Percentiles rank a stretch among this genome's conserved stretches.
phyloP scores from a whole-genome alignment of 1,139 yeast species.

The Sugiyamaella novakii region DNA sequence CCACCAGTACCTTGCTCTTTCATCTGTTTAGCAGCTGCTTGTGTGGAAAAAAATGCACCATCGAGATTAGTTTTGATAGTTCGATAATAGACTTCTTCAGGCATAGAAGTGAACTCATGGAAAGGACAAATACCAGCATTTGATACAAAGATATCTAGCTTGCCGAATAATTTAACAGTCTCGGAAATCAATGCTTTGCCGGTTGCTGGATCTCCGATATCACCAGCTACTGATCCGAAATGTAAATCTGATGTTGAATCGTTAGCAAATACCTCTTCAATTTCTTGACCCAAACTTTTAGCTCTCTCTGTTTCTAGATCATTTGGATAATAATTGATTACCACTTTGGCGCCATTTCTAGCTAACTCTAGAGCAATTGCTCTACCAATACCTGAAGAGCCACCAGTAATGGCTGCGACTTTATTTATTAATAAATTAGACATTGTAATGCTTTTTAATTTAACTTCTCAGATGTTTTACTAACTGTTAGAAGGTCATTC shows the following conservation, averaged over 20 bases:
- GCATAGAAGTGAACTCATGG: constrained; percentile 44
- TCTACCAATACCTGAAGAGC: constrained; percentile 47
- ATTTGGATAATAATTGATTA: constrained; percentile 39
- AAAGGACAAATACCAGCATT: constrained; percentile 52
- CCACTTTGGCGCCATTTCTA: constrained; percentile 38
- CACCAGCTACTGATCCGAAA: constrained; percentile 48
- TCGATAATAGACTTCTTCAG: constrained; percentile 45
- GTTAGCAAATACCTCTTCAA: constrained; percentile 28
- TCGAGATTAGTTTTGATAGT: constrained; percentile 47
- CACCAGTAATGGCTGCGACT: constrained; percentile 44
- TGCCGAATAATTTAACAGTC: constrained; percentile 46
- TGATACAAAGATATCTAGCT: constrained; percentile 48
- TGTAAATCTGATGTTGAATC: constrained; percentile 22
- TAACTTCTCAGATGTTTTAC: no score
- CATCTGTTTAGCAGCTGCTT: constrained; percentile 52
- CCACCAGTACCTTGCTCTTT: constrained; percentile 52
- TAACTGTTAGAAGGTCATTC: no score
- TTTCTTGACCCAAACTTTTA: constrained; percentile 36
- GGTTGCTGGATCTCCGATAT: constrained; percentile 46
- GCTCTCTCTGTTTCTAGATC: constrained; percentile 35
- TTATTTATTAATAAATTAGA: constrained; percentile 25
- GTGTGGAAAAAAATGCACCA: constrained; percentile 50
- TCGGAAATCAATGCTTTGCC: constrained; percentile 41
- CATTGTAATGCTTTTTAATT: constrained; percentile 6
- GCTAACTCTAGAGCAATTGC: constrained; percentile 45